These are phyloP conservation scores for Triticum urartu DNA, from an alignment of 176 grass and related monocot species.

Conservation along the genomic window DNA sequence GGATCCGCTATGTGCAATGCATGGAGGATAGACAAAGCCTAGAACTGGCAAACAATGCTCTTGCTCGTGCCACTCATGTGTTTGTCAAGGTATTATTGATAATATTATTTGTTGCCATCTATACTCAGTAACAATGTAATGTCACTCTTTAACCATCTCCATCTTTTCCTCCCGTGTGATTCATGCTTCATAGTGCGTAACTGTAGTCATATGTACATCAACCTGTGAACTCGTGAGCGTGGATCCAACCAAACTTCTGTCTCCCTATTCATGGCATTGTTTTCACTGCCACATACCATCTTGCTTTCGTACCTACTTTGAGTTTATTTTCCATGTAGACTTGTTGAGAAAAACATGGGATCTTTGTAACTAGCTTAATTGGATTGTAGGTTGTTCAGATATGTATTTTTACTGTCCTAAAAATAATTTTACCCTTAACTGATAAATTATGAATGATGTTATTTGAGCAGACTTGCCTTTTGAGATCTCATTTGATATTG, in stretches of 20 bases:
- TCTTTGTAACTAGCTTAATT: not conserved
- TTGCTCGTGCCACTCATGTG: constrained; percentile 91
- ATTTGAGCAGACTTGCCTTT: not conserved
- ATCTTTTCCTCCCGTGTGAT: not conserved
- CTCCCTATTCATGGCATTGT: not conserved
- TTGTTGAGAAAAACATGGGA: not conserved
- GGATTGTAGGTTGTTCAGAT: not conserved
- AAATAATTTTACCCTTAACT: not conserved
- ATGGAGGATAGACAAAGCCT: constrained; percentile 89
- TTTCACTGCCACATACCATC: not conserved
- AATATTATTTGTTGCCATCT: not conserved
- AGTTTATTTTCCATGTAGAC: not conserved
- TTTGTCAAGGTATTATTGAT: constrained; percentile 88
- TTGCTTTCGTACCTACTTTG: not conserved
- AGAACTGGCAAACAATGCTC: constrained; percentile 94
- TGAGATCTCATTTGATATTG: constrained; percentile 3
- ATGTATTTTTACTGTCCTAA: not conserved
- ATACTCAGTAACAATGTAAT: not conserved
- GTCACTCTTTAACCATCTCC: not conserved
- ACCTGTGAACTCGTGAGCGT: not conserved
- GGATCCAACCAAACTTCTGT: not conserved
- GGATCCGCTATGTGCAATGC: constrained; percentile 93
- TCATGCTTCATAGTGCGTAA: not conserved
- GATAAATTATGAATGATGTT: not conserved
- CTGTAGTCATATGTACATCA: not conserved